Conservation (phyloP, 1,139 yeast genomes). For the Debaryomyces fabryi region DNA sequence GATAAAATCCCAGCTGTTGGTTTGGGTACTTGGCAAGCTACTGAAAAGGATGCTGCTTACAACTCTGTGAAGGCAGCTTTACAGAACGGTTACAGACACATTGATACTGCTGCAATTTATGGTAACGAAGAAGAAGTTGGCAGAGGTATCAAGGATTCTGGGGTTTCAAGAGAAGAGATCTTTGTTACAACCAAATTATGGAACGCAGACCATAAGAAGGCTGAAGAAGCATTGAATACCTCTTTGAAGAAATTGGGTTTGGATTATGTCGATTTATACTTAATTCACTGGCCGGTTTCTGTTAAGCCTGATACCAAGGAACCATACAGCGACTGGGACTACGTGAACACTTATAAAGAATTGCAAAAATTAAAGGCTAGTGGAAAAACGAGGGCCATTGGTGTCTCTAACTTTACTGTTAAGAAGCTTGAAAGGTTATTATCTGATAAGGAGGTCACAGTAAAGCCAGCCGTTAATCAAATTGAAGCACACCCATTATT, state of each 20-base stretch:
- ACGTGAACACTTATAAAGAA: conserved; percentile 67
- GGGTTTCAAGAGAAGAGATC: conserved; percentile 68
- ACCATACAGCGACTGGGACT: conserved; percentile 50
- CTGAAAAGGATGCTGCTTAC: conserved; percentile 60
- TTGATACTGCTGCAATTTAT: conserved; percentile 76
- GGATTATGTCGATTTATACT: conserved; percentile 80
- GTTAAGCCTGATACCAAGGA: conserved; percentile 32
- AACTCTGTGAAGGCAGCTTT: conserved; percentile 65
- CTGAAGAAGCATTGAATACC: conserved; percentile 58
- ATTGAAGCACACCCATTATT: conserved; percentile 62
- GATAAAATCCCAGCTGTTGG: conserved; percentile 68
- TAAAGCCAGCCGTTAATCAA: conserved; percentile 61
- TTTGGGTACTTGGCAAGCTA: conserved; percentile 79
- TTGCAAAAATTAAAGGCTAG: conserved; percentile 63
- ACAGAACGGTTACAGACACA: conserved; percentile 72
- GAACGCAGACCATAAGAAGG: conserved; percentile 65
- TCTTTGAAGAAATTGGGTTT: conserved; percentile 69
- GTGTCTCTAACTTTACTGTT: conserved; percentile 61
- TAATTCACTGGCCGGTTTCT: conserved; percentile 88
- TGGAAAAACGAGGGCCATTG: conserved; percentile 61
- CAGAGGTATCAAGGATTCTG: conserved; percentile 61
- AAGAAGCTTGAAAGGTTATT: conserved; percentile 49
- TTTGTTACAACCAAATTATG: conserved; percentile 83
- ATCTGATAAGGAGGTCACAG: conserved; percentile 44
- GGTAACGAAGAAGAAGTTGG: conserved; percentile 73